Base-by-base conservation (phyloP, 305 asterid genomes). In the Fraxinus dipetala region DNA sequence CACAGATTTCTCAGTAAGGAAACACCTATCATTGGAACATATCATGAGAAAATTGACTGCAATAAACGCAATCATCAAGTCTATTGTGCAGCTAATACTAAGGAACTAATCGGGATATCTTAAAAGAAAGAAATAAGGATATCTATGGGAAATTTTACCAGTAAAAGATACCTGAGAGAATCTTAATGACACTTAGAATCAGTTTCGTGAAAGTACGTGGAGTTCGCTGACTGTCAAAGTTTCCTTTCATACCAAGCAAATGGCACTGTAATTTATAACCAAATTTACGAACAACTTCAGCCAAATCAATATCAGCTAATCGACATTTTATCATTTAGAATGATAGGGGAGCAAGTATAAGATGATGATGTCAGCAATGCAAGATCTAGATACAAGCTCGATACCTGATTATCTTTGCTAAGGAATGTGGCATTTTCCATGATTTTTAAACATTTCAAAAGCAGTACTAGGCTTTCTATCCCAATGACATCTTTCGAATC, bases 371-470 rank as follows among this genome's bases (percentile, higher is more conserved):
- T 67, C 81, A 65, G 59, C 51, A 24, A 36, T 34, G 54, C 54
- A 48, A 81, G 77, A 86, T 45, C 72, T 61, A 79, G 72, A 24
- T 32, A 80, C 63, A 38, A 34, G 35, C 82, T 78, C 8, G 24
- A 61, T 88, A 95, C 99, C 99, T 96, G 99, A 83, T 91, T 96
- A 79, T 92, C 92, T 84, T 87, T 86, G 89, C 98, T 96, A 78
- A 91, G 93, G 85, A 94, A 94, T 67, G 98, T 91, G 73, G 97
- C 92, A 85, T 96, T 94, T 88, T 96, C 99, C 99, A 93, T 96
- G 83, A 94, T 91, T 87, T 92, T 95, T 83, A 96, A 91, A 86
- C 98, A 96, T 89, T 91, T 96, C 89, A 96, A 85, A 82, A 94
- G 97, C 87, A 93, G 85, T 61, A 87, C 87, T 63, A 94, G 86